Evolutionary conservation across 1,284 basidiomycete species (phyloP).

Genomic region (Leccinum pseudoinsigne): DNA sequence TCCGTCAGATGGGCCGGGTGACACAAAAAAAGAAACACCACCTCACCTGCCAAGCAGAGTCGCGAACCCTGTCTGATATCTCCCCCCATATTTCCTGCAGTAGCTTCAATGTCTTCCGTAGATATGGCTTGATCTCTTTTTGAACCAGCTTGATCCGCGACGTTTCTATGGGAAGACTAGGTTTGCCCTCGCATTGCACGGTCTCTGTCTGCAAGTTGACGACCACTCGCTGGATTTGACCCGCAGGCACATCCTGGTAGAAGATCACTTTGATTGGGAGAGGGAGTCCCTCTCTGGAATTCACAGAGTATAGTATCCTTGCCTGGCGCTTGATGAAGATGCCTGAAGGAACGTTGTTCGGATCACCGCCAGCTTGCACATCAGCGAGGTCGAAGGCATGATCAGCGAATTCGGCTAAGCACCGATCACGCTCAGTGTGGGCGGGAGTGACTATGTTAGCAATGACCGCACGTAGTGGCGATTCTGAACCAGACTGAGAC

Average conservation of each 20-base stretch:
- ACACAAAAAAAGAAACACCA: neutral
- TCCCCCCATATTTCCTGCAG: neutral
- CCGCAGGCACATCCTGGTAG: neutral
- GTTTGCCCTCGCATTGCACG: neutral
- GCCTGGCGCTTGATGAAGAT: too few relatives aligned
- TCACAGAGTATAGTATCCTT: too few relatives aligned
- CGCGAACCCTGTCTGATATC: too few relatives aligned
- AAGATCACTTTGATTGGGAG: neutral
- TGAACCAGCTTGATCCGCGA: neutral
- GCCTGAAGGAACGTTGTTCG: too few relatives aligned
- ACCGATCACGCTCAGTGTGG: too few relatives aligned
- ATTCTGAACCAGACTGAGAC: too few relatives aligned
- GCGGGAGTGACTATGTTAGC: too few relatives aligned
- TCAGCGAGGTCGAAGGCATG: too few relatives aligned
- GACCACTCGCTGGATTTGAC: neutral
- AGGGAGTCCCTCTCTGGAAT: neutral
- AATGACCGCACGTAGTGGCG: too few relatives aligned
- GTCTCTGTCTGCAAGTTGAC: neutral
- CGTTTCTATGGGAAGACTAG: neutral
- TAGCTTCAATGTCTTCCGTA: neutral
- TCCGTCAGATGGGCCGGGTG: too few relatives aligned
- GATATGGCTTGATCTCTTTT: neutral
- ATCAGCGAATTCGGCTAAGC: too few relatives aligned
- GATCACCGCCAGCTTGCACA: too few relatives aligned
- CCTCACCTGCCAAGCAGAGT: neutral